Evolutionary conservation across 352 stramenopile species (phyloP).

Genomic region (Pythium vanterpoolii): DNA sequence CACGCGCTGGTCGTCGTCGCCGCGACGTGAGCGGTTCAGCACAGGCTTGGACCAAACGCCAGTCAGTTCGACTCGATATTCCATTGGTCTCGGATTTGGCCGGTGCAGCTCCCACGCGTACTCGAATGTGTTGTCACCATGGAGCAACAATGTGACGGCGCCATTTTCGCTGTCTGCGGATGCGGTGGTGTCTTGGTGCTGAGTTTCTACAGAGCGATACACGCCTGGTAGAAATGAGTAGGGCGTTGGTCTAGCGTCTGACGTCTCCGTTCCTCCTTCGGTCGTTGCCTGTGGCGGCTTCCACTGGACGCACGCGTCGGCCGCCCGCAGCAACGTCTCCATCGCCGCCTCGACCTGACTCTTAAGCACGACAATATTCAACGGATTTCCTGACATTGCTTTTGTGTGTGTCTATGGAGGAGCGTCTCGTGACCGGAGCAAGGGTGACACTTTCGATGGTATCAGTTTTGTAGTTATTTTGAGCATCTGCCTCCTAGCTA

Average conservation of each 20-base stretch:
- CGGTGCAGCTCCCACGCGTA: slow-evolving; percentile 70
- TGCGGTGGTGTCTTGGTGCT: background rate
- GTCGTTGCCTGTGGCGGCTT: slow-evolving; percentile 18
- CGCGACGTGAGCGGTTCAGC: slow-evolving; percentile 69
- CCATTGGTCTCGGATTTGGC: slow-evolving; percentile 49
- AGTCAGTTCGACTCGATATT: slow-evolving; percentile 66
- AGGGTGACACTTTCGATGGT: too few species aligned
- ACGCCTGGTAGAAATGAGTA: slow-evolving; percentile 69
- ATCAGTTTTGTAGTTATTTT: slow-evolving; percentile 3
- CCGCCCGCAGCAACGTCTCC: slow-evolving; percentile 51
- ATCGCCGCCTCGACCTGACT: slow-evolving; percentile 51
- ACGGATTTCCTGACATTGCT: slow-evolving; percentile 31
- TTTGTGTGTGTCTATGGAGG: too few species aligned
- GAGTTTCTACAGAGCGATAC: slow-evolving; percentile 31
- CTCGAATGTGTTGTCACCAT: slow-evolving; percentile 82
- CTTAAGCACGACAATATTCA: slow-evolving; percentile 35
- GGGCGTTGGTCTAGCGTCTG: background rate
- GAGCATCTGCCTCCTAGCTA: background rate
- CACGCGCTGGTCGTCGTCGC: slow-evolving; percentile 67
- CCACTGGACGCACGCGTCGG: slow-evolving; percentile 63
- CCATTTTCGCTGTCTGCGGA: slow-evolving; percentile 5
- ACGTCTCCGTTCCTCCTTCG: background rate
- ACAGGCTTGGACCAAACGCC: slow-evolving; percentile 69
- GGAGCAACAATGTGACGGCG: slow-evolving; percentile 36
- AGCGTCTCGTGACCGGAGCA: too few species aligned